A percentile compares a stretch with the other conserved stretches of the same genome.
Evolutionary conservation across 2,329 filamentous ascomycete species (phyloP).

Genomic region (Clarireedia homoeocarpa): DNA sequence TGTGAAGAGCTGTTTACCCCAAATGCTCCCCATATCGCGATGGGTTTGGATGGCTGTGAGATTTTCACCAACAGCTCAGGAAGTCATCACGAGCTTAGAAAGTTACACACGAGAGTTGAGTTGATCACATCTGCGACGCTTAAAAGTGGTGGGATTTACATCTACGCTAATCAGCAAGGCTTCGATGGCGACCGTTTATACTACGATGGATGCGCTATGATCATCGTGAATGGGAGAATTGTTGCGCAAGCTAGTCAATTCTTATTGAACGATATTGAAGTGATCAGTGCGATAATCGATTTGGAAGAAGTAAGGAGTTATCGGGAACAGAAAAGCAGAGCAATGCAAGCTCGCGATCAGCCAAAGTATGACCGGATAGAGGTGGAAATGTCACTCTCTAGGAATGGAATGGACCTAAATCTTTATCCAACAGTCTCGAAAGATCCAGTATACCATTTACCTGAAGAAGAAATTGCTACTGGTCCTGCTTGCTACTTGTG

Average conservation of each 20-base stretch:
- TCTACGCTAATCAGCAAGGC: conserved; percentile 54
- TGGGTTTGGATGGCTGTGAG: conserved; percentile 63
- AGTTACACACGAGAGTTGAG: conserved; percentile 54
- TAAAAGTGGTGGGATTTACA: conserved; percentile 52
- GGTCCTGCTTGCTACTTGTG: conserved; percentile 7
- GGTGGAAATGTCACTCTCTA: conserved; percentile 37
- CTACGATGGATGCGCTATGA: conserved; percentile 50
- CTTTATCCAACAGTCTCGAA: conserved; percentile 25
- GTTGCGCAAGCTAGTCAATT: conserved; percentile 48
- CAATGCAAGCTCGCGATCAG: conserved; percentile 14
- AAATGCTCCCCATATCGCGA: conserved; percentile 39
- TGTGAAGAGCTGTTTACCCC: conserved; percentile 60
- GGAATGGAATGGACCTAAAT: conserved; percentile 36
- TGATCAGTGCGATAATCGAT: conserved; percentile 58
- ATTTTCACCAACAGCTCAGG: conserved; percentile 65
- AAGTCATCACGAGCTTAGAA: conserved; percentile 59
- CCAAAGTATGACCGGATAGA: conserved; percentile 35
- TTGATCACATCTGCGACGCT: conserved; percentile 60
- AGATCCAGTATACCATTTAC: conserved; percentile 3
- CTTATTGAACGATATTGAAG: conserved; percentile 49
- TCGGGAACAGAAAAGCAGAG: conserved; percentile 32
- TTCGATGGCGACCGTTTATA: conserved; percentile 51
- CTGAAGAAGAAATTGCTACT: conserved; percentile 9
- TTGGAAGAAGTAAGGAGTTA: conserved; percentile 62
- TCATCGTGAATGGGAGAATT: conserved; percentile 51